Evolutionary conservation across 192 early-diverging fungal genomes (phyloP), one percentile per base, ranked within the genome.

Genomic region (Coemansia sp.): DNA sequence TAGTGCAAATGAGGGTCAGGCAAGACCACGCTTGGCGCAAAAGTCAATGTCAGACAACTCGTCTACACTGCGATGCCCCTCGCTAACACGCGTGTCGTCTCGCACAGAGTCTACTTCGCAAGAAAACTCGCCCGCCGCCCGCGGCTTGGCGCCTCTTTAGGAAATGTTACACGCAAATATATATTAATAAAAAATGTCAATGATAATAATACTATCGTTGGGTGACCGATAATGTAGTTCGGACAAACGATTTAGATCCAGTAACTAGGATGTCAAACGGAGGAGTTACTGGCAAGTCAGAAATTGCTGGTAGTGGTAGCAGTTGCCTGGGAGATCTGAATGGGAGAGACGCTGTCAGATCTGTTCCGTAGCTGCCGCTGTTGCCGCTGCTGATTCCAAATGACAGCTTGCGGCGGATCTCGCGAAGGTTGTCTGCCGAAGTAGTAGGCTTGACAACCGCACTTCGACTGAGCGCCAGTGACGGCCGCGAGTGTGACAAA

Each of bases 201-300:
- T n/a, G 2, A 53, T 14, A 55, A 10, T 42, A 33, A 64, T 55
- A 32, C 42, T 72, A 64, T 38, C 62, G 64, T 39, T 79, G 69
- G 8, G 64, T 38, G 30, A 67, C 42, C 4, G 57, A 50, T 14
- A 76, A 44, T 6, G 74, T 70, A 1, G 79, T 70, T 47, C 70
- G 79, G 13, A 82, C 70, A 68, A 82, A 82, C 32, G 61, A 62
- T 37, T 72, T 75, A 3, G 79, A 73, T 3, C 79, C 79, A 7
- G 74, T 76, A 8, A 82, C 79, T 17, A 82, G 74, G 6, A 82
- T 50, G 52, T 76, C 74, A 32, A 65, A 57, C 33, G 35, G 68
- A 1, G 73, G 58, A 26, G 55, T 33, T 21, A 44, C 17, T 2
- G 60, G 11, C 19, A 6, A 16, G 16, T 13, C 11, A 39, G 35